phyloP scores from a whole-genome alignment of 805 yeast genomes.

The Zygosaccharomyces bisporus region DNA sequence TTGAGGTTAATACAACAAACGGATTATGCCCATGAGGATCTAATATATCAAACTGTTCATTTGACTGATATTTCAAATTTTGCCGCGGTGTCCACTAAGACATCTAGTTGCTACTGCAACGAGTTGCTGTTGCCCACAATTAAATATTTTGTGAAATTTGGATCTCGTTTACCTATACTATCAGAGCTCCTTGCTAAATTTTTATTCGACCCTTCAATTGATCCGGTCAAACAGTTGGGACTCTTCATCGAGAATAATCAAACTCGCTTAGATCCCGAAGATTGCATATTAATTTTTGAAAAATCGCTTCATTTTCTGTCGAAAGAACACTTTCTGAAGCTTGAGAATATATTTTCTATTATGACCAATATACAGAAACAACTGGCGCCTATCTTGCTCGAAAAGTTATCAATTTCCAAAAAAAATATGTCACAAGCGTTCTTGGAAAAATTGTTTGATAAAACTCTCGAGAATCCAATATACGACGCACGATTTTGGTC shows the following conservation, averaged over 20 bases:
- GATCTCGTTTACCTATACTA: constrained; percentile 1
- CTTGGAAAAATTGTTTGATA: constrained; percentile 33
- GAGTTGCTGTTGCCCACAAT: constrained; percentile 24
- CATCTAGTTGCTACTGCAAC: constrained; percentile 21
- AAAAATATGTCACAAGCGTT: constrained; percentile 53
- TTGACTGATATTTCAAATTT: constrained; percentile 23
- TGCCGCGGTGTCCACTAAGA: constrained; percentile 18
- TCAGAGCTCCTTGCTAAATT: constrained; percentile 7
- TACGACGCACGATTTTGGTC: constrained; percentile 38
- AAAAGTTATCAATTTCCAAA: constrained; percentile 46
- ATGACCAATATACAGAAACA: constrained; percentile 40
- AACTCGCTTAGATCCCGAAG: constrained; percentile 9
- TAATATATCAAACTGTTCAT: constrained; percentile 22
- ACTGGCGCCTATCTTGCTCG: constrained; percentile 43
- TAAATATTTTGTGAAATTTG: constrained; percentile 15
- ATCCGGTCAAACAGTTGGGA: constrained; percentile 20
- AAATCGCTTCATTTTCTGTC: constrained; percentile 24
- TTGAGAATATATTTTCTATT: constrained; percentile 48
- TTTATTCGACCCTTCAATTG: constrained; percentile 18
- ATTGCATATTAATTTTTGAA: constrained; percentile 20
- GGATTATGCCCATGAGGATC: not conserved
- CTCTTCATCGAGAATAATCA: constrained; percentile 19
- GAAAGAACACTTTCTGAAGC: constrained; percentile 22
- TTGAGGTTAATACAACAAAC: constrained; percentile 13
- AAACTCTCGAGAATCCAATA: constrained; percentile 11